Evolutionary conservation across 2,329 filamentous ascomycete genomes (phyloP), one percentile per base, ranked within the genome.

Genomic region (Claviceps purpurea): DNA sequence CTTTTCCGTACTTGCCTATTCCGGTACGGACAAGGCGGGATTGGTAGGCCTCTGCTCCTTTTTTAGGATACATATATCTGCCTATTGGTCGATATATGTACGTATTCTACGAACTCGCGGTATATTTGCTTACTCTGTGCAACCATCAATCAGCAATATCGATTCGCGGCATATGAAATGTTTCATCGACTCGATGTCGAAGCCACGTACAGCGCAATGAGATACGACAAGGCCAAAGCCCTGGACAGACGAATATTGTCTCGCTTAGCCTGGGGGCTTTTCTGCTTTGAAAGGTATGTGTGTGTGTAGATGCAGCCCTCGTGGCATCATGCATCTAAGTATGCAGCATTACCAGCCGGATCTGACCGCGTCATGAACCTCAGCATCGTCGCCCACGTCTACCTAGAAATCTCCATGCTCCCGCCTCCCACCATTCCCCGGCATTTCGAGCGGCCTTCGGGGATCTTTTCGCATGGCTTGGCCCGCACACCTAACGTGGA

Each of bases 101-200:
- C 11, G 10, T 11, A 11, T 34, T 34, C 10, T 34, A 43, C 10
- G 8, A 20, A 41, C 5, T 8, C 1, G 13, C 8, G 16, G 5
- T 43, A 11, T 11, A 45, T 45, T 24, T 26, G 22, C 43, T 45
- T 24, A 45, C 43, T 5, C 14, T 22, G 10, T 26, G 11, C 39
- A 8, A 16, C 14, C 14, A 14, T 18, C 3, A 10, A n/a, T 40
- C 30, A 55, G 45, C 56, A 61, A 47, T 62, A 59, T 49, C 59
- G 58, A 1, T 57, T 57, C 2, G 56, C 58, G 2, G 54, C 59
- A 4, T 57, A 52, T 20, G 56, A 62, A 13, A 59, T 60, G 57
- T 51, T 59, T 20, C 44, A 50, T 2, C 22, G 52, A 18, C 43
- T 57, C 18, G 30, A 55, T 13, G 51, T 58, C 8, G 53, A 56